These are phyloP conservation scores for Rhypophila decipiens DNA, from an alignment of 495 filamentous ascomycete species.

Conservation along the genomic window DNA sequence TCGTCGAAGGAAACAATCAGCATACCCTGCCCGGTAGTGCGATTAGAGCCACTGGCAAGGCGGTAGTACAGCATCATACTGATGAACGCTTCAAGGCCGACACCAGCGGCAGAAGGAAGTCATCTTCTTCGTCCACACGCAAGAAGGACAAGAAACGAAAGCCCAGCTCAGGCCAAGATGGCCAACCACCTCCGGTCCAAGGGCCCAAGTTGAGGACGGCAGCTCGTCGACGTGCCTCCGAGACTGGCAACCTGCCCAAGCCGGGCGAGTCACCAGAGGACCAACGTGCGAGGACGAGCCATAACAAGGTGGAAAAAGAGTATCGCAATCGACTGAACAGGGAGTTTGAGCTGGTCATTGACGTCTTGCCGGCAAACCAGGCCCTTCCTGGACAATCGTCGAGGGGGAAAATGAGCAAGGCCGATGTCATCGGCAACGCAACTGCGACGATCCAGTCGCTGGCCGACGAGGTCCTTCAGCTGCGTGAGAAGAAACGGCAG, in stretches of 20 bases:
- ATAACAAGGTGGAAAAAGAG: constrained; percentile 16
- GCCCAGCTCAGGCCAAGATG: too few species aligned
- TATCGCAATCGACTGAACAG: constrained; percentile 13
- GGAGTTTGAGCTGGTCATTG: constrained; percentile 12
- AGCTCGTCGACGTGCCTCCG: constrained; percentile 2
- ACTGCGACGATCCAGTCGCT: constrained; percentile 2
- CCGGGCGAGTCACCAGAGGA: constrained; percentile 11
- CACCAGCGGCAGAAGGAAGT: too few species aligned
- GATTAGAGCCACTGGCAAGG: too few species aligned
- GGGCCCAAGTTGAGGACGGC: constrained; percentile 14
- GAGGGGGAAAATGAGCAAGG: constrained; percentile 12
- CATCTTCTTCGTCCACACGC: too few species aligned
- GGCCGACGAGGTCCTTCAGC: background rate
- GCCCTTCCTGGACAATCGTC: background rate
- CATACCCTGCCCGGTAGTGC: too few species aligned
- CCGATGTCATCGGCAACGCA: constrained; percentile 12
- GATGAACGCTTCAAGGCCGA: too few species aligned
- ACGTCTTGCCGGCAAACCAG: constrained; percentile 7
- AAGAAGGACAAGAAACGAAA: too few species aligned
- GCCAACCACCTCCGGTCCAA: too few species aligned
- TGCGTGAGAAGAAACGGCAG: background rate
- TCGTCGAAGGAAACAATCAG: too few species aligned
- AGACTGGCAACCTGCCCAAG: background rate
- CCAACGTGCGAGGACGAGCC: constrained; percentile 9
- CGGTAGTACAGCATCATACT: too few species aligned